Conservation (phyloP, 768 basidiomycete genomes). For the Exsudoporus frostii region DNA sequence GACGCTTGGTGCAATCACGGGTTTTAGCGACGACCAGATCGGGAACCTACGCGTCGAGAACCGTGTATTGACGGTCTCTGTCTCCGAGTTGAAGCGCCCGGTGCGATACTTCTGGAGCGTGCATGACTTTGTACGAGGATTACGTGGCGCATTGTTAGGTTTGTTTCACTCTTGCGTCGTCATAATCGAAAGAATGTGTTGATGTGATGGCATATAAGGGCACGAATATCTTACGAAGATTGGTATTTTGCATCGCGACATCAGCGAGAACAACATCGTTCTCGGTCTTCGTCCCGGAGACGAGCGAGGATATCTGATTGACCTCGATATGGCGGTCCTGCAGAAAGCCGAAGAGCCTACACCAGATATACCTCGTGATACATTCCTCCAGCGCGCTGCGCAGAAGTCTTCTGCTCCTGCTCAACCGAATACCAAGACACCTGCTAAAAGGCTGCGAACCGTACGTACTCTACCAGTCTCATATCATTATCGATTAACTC, state of each 20-base stretch:
- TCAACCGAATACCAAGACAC: not conserved
- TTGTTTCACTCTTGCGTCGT: not conserved
- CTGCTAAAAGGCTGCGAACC: not conserved
- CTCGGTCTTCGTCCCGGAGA: slow-evolving; percentile 15
- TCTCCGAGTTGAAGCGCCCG: slow-evolving; percentile 6
- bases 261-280: slow-evolving; percentile 36
- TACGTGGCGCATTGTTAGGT: slow-evolving; percentile 15
- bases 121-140: slow-evolving; percentile 18
- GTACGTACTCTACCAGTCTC: not conserved
- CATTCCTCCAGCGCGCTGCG: not conserved
- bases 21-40: not conserved
- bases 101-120: slow-evolving; percentile 16
- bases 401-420: not conserved
- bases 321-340: slow-evolving; percentile 23
- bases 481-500: accelerated
- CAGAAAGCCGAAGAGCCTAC: not conserved
- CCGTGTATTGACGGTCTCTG: not conserved
- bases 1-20: slow-evolving; percentile 5
- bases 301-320: slow-evolving; percentile 30
- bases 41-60: not conserved
- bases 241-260: slow-evolving; percentile 32
- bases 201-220: not conserved
- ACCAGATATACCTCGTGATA: not conserved
- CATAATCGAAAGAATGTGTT: not conserved
- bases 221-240: slow-evolving; percentile 14